These are phyloP conservation scores for Rhododendron ovatum DNA, from an alignment of 148 eudicot genomes.

Conservation along the genomic window DNA sequence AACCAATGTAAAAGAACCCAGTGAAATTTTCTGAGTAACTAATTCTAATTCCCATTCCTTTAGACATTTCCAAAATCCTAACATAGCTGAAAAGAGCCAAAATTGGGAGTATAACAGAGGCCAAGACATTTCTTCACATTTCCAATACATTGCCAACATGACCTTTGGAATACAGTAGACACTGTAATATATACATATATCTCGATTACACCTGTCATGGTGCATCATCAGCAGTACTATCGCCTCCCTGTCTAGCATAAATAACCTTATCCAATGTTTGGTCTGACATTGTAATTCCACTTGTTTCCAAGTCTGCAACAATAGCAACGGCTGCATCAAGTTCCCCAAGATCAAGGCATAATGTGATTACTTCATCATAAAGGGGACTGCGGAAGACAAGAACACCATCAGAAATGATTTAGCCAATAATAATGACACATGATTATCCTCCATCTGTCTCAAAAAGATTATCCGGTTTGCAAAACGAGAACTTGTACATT, in stretches of 20 bases:
- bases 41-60: neutral
- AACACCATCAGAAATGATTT: neutral
- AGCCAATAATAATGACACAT: neutral
- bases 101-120: neutral
- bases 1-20: neutral
- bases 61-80: neutral
- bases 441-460: neutral
- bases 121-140: neutral
- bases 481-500: neutral
- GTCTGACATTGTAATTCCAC: conserved; percentile 75
- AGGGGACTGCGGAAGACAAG: conserved; percentile 58
- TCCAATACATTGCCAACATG: neutral
- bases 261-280: conserved; percentile 86
- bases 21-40: neutral
- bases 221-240: conserved; percentile 36
- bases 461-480: neutral
- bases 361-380: conserved; percentile 77
- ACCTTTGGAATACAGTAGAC: neutral
- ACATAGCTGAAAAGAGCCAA: neutral
- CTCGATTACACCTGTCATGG: conserved; percentile 17
- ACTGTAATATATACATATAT: neutral
- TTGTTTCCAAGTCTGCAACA: conserved; percentile 83
- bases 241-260: conserved; percentile 57
- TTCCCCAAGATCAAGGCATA: conserved; percentile 86
- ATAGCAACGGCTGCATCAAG: conserved; percentile 89